Evolutionary conservation across 306 rosid species (phyloP).

Genomic region (Chamaecrista fasciculata): DNA sequence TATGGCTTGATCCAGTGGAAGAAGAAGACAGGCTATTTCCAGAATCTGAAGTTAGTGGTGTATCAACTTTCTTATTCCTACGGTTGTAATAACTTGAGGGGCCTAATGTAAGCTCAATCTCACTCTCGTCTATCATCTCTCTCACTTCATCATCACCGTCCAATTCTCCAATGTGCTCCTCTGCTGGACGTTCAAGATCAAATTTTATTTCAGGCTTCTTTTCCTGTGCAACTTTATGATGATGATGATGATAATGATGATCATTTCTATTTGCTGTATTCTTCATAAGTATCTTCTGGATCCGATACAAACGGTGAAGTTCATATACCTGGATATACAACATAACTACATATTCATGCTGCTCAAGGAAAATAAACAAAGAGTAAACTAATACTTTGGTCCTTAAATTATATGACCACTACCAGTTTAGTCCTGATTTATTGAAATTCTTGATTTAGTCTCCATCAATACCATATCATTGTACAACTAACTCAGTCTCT

Average conservation of each 20-base stretch:
- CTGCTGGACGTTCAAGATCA: constrained; percentile 68
- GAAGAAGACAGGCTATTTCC: constrained; percentile 79
- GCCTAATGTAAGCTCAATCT: constrained; percentile 84
- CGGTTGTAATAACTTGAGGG: constrained; percentile 68
- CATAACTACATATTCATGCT: background rate
- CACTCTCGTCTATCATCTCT: constrained; percentile 69
- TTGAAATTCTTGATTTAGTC: too few species aligned
- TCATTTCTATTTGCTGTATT: constrained; percentile 42
- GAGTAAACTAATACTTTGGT: too few species aligned
- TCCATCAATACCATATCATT: too few species aligned
- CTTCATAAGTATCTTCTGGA: constrained; percentile 79
- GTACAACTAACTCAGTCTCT: too few species aligned
- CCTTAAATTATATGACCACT: too few species aligned
- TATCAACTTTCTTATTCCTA: constrained; percentile 56
- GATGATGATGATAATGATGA: background rate
- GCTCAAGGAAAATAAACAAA: background rate
- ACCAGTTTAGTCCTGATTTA: too few species aligned
- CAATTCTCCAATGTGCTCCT: constrained; percentile 45
- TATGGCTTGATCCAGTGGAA: constrained; percentile 74
- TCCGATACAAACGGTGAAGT: constrained; percentile 81
- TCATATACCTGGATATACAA: constrained; percentile 57
- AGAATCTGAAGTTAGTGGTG: constrained; percentile 63
- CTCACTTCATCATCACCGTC: constrained; percentile 39
- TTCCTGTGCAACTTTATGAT: constrained; percentile 30
- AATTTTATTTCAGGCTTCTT: constrained; percentile 45